Evolutionary conservation across 768 basidiomycete genomes (phyloP), one percentile per base, ranked within the genome.

Genomic region (Punctularia strigosozonata): DNA sequence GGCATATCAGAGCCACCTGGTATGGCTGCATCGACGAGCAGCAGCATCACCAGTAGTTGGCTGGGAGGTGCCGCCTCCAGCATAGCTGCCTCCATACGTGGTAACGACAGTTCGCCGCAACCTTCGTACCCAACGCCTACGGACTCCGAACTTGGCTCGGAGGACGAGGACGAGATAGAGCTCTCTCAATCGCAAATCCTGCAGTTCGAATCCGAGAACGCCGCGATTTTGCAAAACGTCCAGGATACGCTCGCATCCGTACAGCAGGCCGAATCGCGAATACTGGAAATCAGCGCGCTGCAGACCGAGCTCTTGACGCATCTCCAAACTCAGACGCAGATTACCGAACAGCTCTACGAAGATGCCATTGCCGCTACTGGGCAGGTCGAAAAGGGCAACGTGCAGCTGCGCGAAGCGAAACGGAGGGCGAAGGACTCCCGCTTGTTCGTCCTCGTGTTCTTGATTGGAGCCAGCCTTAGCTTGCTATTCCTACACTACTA

Each of bases 401-500:
- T 71, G 31, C 89, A 99, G 59, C 68, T 99, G 40, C 79, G 74
- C 56, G 88, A 91, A 63, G 94, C 95, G 13, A 77, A 77, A 56
- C 71, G 87, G 56, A 69, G 91, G 40, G 84, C 82, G 22, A 78
- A 83, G 49, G 92, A 95, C 49, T 75, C 86, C 28, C 69, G 95
- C 57, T 63, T 91, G 47, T 98, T 88, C 62, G 74, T 99, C 46
- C 63, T 99, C 28, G 63, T 95, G 17, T 97, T 99, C 61, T 71
- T 99, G 40, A 65, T 98, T 28, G 89, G 92, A 14, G 90, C 94
- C 6, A 89, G 84, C 57, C 58, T 95, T 47, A 89, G 88, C 35
- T 57, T 99, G 46, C 65, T 99, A 32, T 99, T 97, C 71, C 60
- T 98, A 49, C 91, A 98, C 58, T 80, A 82, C 60, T 97, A 95